Conservation (phyloP, 1,284 basidiomycete species). For the Grifola frondosa region DNA sequence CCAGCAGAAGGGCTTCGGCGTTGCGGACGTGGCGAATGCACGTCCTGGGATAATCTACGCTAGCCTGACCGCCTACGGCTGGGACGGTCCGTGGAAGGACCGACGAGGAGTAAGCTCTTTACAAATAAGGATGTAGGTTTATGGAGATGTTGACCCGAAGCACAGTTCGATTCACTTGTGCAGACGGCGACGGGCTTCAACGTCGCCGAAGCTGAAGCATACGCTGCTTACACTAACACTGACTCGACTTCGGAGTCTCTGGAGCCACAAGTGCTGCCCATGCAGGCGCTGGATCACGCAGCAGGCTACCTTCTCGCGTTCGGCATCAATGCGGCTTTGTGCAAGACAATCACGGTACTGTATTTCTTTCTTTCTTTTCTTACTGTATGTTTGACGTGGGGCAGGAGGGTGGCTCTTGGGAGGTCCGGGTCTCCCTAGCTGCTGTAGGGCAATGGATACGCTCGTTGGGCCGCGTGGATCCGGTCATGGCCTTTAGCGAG, state of each 20-base stretch:
- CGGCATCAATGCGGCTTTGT: slow-evolving; percentile 56
- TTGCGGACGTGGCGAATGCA: slow-evolving; percentile 38
- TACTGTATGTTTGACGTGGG: not conserved
- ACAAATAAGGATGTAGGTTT: not conserved
- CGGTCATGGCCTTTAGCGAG: slow-evolving; percentile 40
- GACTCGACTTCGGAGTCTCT: slow-evolving; percentile 16
- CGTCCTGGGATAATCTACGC: slow-evolving; percentile 59
- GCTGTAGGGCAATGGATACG: slow-evolving; percentile 58
- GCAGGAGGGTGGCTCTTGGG: slow-evolving; percentile 66
- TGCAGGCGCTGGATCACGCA: slow-evolving; percentile 65
- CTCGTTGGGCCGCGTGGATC: slow-evolving; percentile 48
- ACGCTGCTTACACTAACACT: slow-evolving; percentile 30
- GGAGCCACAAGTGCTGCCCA: slow-evolving; percentile 50
- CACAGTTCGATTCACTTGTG: slow-evolving; percentile 65
- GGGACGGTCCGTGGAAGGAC: slow-evolving; percentile 59
- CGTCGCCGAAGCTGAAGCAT: slow-evolving; percentile 52
- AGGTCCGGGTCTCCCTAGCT: slow-evolving; percentile 59
- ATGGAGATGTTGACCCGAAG: too few relatives aligned
- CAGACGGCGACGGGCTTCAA: slow-evolving; percentile 69
- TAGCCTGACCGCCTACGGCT: slow-evolving; percentile 58
- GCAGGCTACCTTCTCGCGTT: slow-evolving; percentile 62
- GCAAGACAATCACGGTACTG: slow-evolving; percentile 51
- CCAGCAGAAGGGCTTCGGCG: slow-evolving; percentile 50
- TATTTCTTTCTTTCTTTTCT: slow-evolving; percentile 1
- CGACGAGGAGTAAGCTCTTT: slow-evolving; percentile 46